These are phyloP conservation scores for Linanthus parryae DNA, from an alignment of 148 eudicot species.

Conservation along the genomic window DNA sequence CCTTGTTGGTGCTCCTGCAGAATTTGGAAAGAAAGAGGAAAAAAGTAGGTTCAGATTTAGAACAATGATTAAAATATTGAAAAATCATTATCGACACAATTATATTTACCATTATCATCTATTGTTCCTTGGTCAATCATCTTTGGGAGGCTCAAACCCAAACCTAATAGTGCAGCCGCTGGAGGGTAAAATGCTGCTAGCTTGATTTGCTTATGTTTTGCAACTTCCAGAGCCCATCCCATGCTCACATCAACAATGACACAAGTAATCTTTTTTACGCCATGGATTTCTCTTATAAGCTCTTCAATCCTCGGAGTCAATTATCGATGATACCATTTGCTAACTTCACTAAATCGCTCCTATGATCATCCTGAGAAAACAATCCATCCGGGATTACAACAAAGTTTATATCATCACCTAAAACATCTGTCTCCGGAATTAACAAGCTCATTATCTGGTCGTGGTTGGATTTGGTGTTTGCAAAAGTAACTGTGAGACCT, in stretches of 20 bases:
- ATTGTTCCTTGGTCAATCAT: conserved; percentile 5
- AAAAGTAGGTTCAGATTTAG: too few species aligned
- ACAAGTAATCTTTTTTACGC: conserved; percentile 12
- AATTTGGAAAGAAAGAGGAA: background rate
- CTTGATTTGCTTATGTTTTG: background rate
- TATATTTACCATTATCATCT: conserved; percentile 3
- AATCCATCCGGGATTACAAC: conserved; percentile 23
- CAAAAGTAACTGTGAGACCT: conserved; percentile 23
- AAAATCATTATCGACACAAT: too few species aligned
- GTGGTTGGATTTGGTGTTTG: conserved; percentile 17
- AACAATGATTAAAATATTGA: too few species aligned
- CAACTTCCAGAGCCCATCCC: conserved; percentile 4
- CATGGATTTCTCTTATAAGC: conserved; percentile 10
- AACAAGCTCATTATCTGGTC: conserved; percentile 2
- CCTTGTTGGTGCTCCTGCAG: conserved; percentile 20
- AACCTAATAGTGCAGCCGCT: background rate
- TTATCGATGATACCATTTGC: conserved; percentile 1
- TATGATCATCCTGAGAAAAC: conserved; percentile 13
- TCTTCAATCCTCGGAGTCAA: conserved; percentile 13
- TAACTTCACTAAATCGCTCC: conserved; percentile 11
- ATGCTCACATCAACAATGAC: conserved; percentile 13
- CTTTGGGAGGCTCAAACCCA: background rate
- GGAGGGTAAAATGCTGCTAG: conserved; percentile 1
- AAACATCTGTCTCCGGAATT: conserved; percentile 6
- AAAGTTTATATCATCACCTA: conserved; percentile 2